Evolutionary conservation across 768 basidiomycete genomes (phyloP).

Genomic region (Serendipita sp.): DNA sequence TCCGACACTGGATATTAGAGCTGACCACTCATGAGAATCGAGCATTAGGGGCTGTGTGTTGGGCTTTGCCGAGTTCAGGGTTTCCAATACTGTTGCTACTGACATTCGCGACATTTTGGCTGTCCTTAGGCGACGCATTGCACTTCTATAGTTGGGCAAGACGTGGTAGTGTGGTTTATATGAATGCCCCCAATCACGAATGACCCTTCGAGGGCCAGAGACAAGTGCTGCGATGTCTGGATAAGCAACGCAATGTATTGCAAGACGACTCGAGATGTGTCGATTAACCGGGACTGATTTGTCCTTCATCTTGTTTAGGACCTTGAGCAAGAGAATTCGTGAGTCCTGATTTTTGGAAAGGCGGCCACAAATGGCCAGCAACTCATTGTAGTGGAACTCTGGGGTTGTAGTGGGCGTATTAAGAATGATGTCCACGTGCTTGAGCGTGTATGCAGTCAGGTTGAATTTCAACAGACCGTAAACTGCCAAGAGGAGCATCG

Average conservation of each 20-base stretch:
- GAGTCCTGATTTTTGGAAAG: background rate
- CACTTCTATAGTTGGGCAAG: background rate
- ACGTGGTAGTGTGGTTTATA: background rate
- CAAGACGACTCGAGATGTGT: background rate
- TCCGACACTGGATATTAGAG: background rate
- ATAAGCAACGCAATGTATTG: background rate
- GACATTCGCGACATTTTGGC: background rate
- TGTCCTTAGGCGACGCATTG: background rate
- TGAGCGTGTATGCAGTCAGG: background rate
- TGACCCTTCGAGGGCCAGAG: background rate
- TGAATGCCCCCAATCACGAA: background rate
- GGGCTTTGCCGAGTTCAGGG: background rate
- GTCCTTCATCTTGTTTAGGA: background rate
- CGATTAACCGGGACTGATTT: background rate
- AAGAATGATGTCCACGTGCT: background rate
- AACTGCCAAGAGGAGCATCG: background rate
- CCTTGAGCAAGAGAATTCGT: background rate
- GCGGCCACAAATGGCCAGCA: constrained; percentile 1
- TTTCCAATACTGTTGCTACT: background rate
- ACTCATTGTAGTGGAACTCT: constrained; percentile 1
- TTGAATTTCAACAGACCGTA: background rate
- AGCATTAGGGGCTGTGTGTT: background rate
- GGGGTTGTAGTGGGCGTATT: background rate
- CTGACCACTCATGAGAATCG: constrained; percentile 1
- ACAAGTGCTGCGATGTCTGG: background rate